Conservation (phyloP, 306 rosid species). For the Sicyos edulis region DNA sequence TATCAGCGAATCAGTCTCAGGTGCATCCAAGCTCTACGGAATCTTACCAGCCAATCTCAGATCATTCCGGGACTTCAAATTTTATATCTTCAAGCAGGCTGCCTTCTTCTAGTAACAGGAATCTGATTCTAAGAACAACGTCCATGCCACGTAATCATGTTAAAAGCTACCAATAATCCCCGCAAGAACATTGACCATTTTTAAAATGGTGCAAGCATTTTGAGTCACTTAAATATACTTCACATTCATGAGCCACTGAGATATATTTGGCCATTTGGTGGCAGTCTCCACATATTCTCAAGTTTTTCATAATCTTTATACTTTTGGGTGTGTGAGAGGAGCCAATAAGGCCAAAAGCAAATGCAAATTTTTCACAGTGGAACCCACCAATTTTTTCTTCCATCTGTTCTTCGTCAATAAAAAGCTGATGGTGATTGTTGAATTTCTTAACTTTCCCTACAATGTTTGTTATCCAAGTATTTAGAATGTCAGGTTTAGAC, state of each 20-base stretch:
- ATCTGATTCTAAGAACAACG: constrained; percentile 9
- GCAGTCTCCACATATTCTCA: constrained; percentile 74
- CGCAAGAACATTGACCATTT: constrained; percentile 80
- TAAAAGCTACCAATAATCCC: constrained; percentile 66
- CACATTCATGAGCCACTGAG: constrained; percentile 60
- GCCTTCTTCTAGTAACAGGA: not conserved
- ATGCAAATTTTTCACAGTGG: constrained; percentile 75
- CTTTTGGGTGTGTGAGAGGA: constrained; percentile 34
- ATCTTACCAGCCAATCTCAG: not conserved
- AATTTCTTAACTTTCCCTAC: constrained; percentile 39
- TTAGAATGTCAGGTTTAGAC: constrained; percentile 39
- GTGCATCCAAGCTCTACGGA: not conserved
- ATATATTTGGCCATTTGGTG: constrained; percentile 70
- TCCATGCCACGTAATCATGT: not conserved
- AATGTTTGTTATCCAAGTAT: constrained; percentile 49
- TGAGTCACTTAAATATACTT: constrained; percentile 60
- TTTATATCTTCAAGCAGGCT: not conserved
- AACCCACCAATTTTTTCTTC: constrained; percentile 40
- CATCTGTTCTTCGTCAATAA: constrained; percentile 72
- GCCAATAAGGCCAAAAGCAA: constrained; percentile 63
- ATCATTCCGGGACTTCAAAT: not conserved
- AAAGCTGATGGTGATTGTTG: constrained; percentile 34
- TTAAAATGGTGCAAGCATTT: constrained; percentile 73
- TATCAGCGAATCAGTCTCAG: too few species aligned
- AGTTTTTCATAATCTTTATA: constrained; percentile 61